Percentiles rank a stretch among this genome's conserved stretches.
Evolutionary conservation across 2,329 filamentous ascomycete species (phyloP).

Genomic region (Pseudodiploospora longispora): DNA sequence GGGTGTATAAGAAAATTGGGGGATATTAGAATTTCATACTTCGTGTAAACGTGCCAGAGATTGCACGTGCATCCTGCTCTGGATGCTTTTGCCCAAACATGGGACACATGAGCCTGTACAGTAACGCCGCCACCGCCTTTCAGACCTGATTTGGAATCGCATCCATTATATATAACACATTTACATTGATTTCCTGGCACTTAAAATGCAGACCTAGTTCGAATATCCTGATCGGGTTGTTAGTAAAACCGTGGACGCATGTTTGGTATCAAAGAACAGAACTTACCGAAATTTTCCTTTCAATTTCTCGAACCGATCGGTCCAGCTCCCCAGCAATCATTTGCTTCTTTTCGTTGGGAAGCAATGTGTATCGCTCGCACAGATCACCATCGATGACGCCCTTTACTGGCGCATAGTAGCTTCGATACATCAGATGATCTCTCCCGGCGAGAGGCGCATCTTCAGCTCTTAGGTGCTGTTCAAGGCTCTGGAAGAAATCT

Average conservation of each 20-base stretch:
- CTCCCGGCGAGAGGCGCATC: slow-evolving; percentile 83
- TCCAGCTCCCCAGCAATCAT: slow-evolving; percentile 93
- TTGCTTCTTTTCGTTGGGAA: slow-evolving; percentile 83
- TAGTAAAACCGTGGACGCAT: slow-evolving; percentile 11
- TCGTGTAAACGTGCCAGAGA: slow-evolving; percentile 12
- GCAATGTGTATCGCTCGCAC: slow-evolving; percentile 80
- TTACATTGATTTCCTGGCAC: slow-evolving; percentile 7
- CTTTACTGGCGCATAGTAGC: slow-evolving; percentile 95
- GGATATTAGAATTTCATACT: slow-evolving; percentile 20
- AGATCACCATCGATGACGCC: slow-evolving; percentile 95
- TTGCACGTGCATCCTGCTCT: slow-evolving; percentile 16
- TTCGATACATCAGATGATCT: slow-evolving; percentile 90
- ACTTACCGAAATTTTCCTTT: slow-evolving; percentile 78
- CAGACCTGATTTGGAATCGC: slow-evolving; percentile 19
- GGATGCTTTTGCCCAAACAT: slow-evolving; percentile 17
- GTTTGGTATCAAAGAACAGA: background rate
- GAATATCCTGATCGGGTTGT: slow-evolving; percentile 39
- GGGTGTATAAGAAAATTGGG: slow-evolving; percentile 8
- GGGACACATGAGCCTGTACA: slow-evolving; percentile 17
- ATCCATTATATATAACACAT: slow-evolving; percentile 15
- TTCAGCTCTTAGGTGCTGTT: slow-evolving; percentile 78
- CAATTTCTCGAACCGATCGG: slow-evolving; percentile 83
- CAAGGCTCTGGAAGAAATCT: slow-evolving; percentile 93
- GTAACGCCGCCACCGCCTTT: slow-evolving; percentile 21
- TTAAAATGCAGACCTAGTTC: slow-evolving; percentile 52